Conservation (phyloP, 2,329 filamentous ascomycete species). For the Xylaria hypoxylon region DNA sequence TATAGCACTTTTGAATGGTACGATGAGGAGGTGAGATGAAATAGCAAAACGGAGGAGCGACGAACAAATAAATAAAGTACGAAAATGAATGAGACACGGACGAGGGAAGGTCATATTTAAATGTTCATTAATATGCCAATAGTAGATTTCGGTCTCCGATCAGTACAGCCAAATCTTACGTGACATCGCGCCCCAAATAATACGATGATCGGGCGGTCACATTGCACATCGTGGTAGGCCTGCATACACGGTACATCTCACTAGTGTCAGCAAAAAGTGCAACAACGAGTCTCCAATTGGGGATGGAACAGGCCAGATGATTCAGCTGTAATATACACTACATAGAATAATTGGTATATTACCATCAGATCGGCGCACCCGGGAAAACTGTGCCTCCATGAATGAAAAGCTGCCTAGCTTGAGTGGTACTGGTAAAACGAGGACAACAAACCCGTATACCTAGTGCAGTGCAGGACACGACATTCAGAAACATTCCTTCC, state of each 20-base stretch:
- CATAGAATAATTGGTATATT: neutral
- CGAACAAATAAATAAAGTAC: neutral
- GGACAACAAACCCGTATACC: conserved; percentile 13
- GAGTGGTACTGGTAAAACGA: neutral
- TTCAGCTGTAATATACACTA: conserved; percentile 14
- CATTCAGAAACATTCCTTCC: neutral
- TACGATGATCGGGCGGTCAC: conserved; percentile 28
- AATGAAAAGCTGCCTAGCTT: neutral
- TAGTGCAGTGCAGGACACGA: neutral
- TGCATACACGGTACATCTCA: conserved; percentile 12
- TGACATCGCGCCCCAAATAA: conserved; percentile 31
- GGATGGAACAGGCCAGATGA: conserved; percentile 26
- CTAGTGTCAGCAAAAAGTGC: conserved; percentile 4
- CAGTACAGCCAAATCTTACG: conserved; percentile 17
- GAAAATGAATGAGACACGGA: neutral
- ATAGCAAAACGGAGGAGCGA: neutral
- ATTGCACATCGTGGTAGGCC: conserved; percentile 30
- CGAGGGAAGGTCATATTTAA: neutral
- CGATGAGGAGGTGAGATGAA: neutral
- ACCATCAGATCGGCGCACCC: conserved; percentile 15
- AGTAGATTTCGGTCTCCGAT: conserved; percentile 27
- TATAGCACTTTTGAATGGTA: neutral
- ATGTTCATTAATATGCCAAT: conserved; percentile 3
- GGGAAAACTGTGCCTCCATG: too few species aligned
- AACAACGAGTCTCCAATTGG: conserved; percentile 20